Evolutionary conservation across 208 protist species (phyloP).

Genomic region (Herpetomonas samuelpessoai): DNA sequence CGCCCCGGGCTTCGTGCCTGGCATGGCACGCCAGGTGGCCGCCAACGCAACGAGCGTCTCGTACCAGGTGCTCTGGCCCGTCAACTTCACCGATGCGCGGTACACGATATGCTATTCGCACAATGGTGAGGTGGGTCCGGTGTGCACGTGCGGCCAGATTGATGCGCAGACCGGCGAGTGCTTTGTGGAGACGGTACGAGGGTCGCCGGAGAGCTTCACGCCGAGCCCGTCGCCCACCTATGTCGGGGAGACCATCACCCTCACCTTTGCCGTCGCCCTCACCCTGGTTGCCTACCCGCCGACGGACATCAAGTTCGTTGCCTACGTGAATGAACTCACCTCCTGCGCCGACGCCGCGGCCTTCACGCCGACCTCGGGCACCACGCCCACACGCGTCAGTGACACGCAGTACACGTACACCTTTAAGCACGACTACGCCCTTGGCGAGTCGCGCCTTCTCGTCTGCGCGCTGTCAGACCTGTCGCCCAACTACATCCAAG

Average conservation of each 20-base stretch:
- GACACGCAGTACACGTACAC: constrained; percentile 42
- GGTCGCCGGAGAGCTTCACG: constrained; percentile 49
- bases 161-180: constrained; percentile 61
- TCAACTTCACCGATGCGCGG: constrained; percentile 40
- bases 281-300: constrained; percentile 51
- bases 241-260: constrained; percentile 76
- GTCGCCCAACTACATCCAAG: constrained; percentile 34
- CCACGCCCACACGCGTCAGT: constrained; percentile 26
- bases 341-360: constrained; percentile 42
- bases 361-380: constrained; percentile 34
- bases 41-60: constrained; percentile 47
- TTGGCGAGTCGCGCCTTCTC: constrained; percentile 44
- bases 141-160: constrained; percentile 87
- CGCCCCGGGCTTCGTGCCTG: constrained; percentile 53
- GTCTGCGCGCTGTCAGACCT: constrained; percentile 68
- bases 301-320: constrained; percentile 69
- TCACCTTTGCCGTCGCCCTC: constrained; percentile 31
- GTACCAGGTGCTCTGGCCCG: constrained; percentile 81
- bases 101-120: constrained; percentile 87
- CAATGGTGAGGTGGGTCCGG: constrained; percentile 32
- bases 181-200: constrained; percentile 47
- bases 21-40: constrained; percentile 23
- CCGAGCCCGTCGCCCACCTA: constrained; percentile 63
- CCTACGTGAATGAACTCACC: constrained; percentile 48
- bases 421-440: constrained; percentile 80